Conservation (phyloP, 2,329 filamentous ascomycete species). For the Aspergillus caelatus region DNA sequence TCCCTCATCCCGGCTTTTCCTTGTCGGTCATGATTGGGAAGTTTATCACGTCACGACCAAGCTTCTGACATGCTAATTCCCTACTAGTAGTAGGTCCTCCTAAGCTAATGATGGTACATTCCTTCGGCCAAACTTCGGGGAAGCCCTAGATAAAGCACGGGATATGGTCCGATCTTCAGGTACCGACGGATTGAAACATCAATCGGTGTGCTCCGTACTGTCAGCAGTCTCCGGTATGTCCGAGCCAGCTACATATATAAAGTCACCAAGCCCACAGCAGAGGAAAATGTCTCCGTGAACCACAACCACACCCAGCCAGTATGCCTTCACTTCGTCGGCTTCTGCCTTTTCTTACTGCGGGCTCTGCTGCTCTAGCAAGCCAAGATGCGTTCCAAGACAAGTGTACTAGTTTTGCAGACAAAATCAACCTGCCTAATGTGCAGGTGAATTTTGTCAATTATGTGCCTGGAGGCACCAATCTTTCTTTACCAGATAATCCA, state of each 20-base stretch:
- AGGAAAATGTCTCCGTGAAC: neutral
- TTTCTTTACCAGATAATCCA: conserved; percentile 42
- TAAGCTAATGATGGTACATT: neutral
- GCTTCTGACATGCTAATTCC: neutral
- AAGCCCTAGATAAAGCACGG: neutral
- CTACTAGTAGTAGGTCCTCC: neutral
- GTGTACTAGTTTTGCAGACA: conserved; percentile 28
- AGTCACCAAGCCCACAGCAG: neutral
- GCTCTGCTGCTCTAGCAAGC: conserved; percentile 24
- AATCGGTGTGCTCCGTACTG: neutral
- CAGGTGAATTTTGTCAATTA: conserved; percentile 37
- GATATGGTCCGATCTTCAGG: neutral
- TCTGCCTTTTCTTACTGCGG: conserved; percentile 22
- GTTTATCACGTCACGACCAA: neutral
- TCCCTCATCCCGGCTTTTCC: conserved; percentile 6
- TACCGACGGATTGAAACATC: neutral
- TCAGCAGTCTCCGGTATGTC: neutral
- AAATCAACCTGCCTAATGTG: conserved; percentile 33
- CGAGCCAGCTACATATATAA: neutral
- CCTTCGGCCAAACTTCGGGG: conserved; percentile 11
- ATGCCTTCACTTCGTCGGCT: conserved; percentile 17
- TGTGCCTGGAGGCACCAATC: conserved; percentile 40
- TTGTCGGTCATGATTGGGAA: neutral
- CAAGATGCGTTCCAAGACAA: conserved; percentile 30
- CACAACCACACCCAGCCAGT: neutral